Base-by-base conservation (phyloP, 2,329 filamentous ascomycete genomes). In the Ambrosiella beaveri region DNA sequence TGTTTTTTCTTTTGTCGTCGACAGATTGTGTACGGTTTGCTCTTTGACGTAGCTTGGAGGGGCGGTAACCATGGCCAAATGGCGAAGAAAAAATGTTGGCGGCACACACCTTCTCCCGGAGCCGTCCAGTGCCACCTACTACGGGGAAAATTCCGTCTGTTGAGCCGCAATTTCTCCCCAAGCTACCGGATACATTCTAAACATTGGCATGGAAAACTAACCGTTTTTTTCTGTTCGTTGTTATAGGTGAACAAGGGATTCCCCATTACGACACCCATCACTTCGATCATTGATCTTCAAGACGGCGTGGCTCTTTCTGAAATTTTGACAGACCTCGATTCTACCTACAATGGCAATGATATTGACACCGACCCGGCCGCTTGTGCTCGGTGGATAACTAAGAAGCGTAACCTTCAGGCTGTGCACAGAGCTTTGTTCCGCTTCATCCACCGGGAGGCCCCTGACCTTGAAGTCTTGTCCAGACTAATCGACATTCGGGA, bases 311-410 rank as follows among this genome's bases (percentile, higher is more conserved):
- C 76, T 38, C 74, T 81, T 62, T 77, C 74, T 45, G 69, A 77
- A 62, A 73, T 81, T 52, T 74, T 82, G 60, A 73, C 77, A 65
- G 75, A 81, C 64, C 69, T 84, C 53, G 78, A 82, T 63, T 65
- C 73, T 39, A 70, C 74, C 61, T 84, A 81, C 65, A 74, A 79
- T 65, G 72, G 74, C 37, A 70, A 73, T 0, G 72, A 78, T 61
- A 74, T 82, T 58, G 74, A 79, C 59, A 69, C 71, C 52, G 73
- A 68, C 61, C 67, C 71, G 52, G 68, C 71, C 56, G 68, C 70
- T 37, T 70, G 71, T 53, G 19, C 47, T 35, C 67, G 71, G 61
- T 73, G 74, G 64, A 66, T 76, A 59, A 70, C 73, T 63, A 70
- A 74, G 65, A 74, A 78, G 65, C 72, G 74, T 61, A 78, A 74